These are phyloP conservation scores for Gaultheria prostrata DNA, from an alignment of 148 eudicot species.

Conservation along the genomic window DNA sequence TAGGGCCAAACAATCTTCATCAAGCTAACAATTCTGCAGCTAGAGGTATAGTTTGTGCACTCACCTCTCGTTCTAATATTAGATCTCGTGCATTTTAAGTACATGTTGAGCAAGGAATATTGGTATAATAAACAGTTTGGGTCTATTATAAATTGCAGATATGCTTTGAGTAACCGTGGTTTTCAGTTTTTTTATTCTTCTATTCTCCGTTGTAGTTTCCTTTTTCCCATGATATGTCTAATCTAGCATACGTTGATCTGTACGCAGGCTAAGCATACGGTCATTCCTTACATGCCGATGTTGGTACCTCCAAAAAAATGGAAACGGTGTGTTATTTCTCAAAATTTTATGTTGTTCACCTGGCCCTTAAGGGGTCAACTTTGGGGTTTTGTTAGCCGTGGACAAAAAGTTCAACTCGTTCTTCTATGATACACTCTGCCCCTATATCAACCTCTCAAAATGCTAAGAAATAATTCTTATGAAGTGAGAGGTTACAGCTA, in stretches of 20 bases:
- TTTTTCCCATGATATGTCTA: background rate
- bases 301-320: constrained; percentile 83
- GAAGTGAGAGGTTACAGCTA: background rate
- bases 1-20: background rate
- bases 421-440: background rate
- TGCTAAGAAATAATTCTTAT: background rate
- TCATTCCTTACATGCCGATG: constrained; percentile 91
- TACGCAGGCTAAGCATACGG: constrained; percentile 70
- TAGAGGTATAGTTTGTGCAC: background rate
- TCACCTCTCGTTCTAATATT: background rate
- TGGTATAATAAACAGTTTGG: background rate
- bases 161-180: background rate
- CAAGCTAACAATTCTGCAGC: background rate
- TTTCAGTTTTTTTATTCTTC: background rate
- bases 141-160: background rate
- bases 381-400: constrained; percentile 9
- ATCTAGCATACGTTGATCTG: background rate
- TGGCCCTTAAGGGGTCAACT: background rate
- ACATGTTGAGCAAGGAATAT: background rate
- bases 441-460: background rate
- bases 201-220: background rate
- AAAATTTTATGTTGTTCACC: background rate
- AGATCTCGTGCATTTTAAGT: background rate
- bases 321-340: constrained; percentile 56
- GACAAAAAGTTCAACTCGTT: background rate